Conservation (phyloP, 2,329 filamentous ascomycete genomes). For the Paramyrothecium roridum region DNA sequence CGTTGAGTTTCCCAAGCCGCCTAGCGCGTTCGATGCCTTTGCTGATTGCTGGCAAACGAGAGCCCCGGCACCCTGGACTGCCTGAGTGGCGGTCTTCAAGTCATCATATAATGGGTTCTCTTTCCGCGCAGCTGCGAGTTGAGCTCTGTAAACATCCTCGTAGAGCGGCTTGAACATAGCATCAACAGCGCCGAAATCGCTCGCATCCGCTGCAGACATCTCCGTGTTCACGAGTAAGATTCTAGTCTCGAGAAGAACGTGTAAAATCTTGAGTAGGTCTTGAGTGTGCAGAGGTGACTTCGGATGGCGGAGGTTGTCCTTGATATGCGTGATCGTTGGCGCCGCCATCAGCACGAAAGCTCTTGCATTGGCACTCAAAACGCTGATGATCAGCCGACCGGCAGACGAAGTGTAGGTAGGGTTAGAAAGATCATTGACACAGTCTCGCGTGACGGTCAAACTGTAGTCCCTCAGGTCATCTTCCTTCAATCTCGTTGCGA, state of each 20-base stretch:
- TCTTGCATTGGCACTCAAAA: conserved; percentile 43
- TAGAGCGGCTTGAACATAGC: conserved; percentile 37
- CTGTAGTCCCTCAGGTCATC: conserved; percentile 43
- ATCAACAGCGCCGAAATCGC: conserved; percentile 32
- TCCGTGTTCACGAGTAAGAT: conserved; percentile 31
- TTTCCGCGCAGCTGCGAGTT: conserved; percentile 27
- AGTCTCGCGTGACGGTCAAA: conserved; percentile 48
- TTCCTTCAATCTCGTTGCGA: conserved; percentile 42
- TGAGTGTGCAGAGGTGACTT: conserved; percentile 47
- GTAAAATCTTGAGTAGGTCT: conserved; percentile 49
- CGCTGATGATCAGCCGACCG: conserved; percentile 48
- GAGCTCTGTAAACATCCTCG: conserved; percentile 37
- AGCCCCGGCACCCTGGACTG: conserved; percentile 42
- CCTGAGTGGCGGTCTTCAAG: conserved; percentile 37
- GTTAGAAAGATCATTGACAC: conserved; percentile 50
- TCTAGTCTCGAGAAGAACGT: conserved; percentile 47
- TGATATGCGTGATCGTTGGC: conserved; percentile 45
- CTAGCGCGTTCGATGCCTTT: conserved; percentile 6
- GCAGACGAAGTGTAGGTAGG: conserved; percentile 49
- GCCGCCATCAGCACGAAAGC: conserved; percentile 47
- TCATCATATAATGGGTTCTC: conserved; percentile 30
- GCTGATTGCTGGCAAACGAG: conserved; percentile 37
- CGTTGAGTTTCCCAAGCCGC: background rate
- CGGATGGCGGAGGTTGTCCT: conserved; percentile 46
- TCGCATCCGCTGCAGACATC: conserved; percentile 31